These are phyloP conservation scores for Pythium apleroticum DNA, from an alignment of 352 stramenopile species.

Conservation along the genomic window DNA sequence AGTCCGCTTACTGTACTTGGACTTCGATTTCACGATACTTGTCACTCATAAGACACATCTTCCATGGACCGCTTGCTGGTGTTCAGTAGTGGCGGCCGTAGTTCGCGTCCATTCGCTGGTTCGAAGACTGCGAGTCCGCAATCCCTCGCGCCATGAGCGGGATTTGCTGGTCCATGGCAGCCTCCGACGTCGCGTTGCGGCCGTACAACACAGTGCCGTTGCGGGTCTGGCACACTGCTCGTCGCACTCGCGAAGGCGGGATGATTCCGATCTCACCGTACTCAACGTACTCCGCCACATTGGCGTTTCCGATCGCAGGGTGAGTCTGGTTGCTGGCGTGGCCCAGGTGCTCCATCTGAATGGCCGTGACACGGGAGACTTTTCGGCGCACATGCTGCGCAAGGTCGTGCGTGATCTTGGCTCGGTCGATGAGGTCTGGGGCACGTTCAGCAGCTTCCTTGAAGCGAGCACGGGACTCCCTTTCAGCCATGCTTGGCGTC, in stretches of 20 bases:
- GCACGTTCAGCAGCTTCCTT: slow-evolving; percentile 46
- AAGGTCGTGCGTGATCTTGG: slow-evolving; percentile 64
- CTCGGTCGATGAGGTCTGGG: slow-evolving; percentile 60
- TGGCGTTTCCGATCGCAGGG: slow-evolving; percentile 1
- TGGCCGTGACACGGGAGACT: slow-evolving; percentile 57
- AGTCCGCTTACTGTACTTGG: slow-evolving; percentile 5
- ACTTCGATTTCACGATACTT: slow-evolving; percentile 6
- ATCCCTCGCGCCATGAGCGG: slow-evolving; percentile 19
- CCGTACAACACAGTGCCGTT: slow-evolving; percentile 27
- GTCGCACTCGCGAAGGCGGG: slow-evolving; percentile 20
- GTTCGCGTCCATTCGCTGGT: slow-evolving; percentile 16
- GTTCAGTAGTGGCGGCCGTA: slow-evolving; percentile 21
- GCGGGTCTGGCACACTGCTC: slow-evolving; percentile 25
- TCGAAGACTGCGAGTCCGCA: slow-evolving; percentile 16
- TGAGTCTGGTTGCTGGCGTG: slow-evolving; percentile 27
- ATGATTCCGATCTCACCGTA: slow-evolving; percentile 26
- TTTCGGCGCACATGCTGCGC: slow-evolving; percentile 66
- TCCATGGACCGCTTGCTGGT: not conserved
- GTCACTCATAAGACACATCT: slow-evolving; percentile 20
- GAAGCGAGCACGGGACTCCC: slow-evolving; percentile 41
- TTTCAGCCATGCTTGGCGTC: not conserved
- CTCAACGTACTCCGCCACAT: slow-evolving; percentile 11
- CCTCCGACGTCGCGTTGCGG: slow-evolving; percentile 3
- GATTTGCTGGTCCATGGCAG: slow-evolving; percentile 26
- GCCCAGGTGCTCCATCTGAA: slow-evolving; percentile 48